phyloP scores from a whole-genome alignment of 768 basidiomycete species.

The Suillus occidentalis region DNA sequence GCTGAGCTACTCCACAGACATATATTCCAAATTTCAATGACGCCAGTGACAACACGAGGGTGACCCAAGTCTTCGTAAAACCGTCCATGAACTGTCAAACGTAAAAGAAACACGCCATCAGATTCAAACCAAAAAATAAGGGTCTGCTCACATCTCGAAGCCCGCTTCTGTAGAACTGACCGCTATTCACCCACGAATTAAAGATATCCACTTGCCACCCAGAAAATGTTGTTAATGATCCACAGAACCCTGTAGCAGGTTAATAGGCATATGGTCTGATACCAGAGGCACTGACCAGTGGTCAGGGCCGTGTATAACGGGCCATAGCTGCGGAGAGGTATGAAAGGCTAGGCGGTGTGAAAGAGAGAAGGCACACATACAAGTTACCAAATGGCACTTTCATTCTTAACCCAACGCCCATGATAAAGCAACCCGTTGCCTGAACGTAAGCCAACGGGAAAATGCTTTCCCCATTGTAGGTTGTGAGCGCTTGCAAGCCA shows the following conservation, averaged over 20 bases:
- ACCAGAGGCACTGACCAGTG: constrained; percentile 54
- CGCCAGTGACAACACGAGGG: constrained; percentile 73
- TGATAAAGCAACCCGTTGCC: constrained; percentile 84
- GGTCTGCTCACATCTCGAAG: constrained; percentile 63
- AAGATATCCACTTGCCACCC: constrained; percentile 93
- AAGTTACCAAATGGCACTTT: constrained; percentile 73
- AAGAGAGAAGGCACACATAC: constrained; percentile 63
- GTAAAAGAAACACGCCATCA: constrained; percentile 4
- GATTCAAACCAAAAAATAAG: neutral
- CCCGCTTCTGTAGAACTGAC: constrained; percentile 54
- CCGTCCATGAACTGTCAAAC: constrained; percentile 79
- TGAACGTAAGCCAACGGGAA: constrained; percentile 87
- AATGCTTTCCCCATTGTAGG: constrained; percentile 72
- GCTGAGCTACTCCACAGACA: constrained; percentile 45
- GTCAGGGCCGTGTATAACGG: constrained; percentile 87
- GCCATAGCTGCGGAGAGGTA: constrained; percentile 60
- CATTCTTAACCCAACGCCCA: constrained; percentile 76
- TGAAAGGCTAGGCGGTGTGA: constrained; percentile 8
- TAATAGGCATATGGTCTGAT: constrained; percentile 3
- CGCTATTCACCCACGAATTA: constrained; percentile 76
- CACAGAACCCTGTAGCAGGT: constrained; percentile 74
- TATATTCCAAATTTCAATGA: constrained; percentile 75
- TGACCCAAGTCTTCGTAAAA: constrained; percentile 75
- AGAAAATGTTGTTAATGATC: constrained; percentile 95
- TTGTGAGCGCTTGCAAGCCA: constrained; percentile 71